These are phyloP conservation scores for Blastobotrys buckinghamii DNA, from an alignment of 1,139 yeast genomes.

Conservation along the genomic window DNA sequence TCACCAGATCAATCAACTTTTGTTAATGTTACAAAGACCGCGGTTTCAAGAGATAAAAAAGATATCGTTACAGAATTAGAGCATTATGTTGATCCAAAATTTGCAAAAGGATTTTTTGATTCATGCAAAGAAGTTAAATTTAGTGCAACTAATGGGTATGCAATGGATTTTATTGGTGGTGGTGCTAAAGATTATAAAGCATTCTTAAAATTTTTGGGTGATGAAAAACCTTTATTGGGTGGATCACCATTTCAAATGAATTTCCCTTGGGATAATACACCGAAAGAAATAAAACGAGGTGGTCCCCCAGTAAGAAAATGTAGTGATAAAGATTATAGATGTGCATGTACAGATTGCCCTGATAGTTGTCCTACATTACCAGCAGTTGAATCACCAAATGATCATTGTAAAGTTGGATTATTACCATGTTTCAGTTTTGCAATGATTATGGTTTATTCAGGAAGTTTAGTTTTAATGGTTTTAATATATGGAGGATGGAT, in stretches of 20 bases:
- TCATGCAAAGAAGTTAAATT: conserved; percentile 89
- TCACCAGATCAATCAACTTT: conserved; percentile 77
- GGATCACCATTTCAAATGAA: conserved; percentile 96
- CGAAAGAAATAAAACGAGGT: conserved; percentile 27
- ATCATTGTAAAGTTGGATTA: conserved; percentile 52
- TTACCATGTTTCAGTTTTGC: conserved; percentile 71
- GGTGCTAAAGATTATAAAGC: conserved; percentile 73
- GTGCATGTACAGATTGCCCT: conserved; percentile 92
- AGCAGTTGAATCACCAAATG: conserved; percentile 29
- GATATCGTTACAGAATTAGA: conserved; percentile 67
- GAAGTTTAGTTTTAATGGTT: conserved; percentile 38
- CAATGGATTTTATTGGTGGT: conserved; percentile 96
- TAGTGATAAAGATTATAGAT: conserved; percentile 57
- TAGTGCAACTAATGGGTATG: conserved; percentile 91
- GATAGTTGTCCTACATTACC: conserved; percentile 68
- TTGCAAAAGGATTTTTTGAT: conserved; percentile 64
- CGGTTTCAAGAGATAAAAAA: conserved; percentile 48
- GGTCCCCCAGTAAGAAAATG: conserved; percentile 47
- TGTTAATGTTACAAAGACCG: conserved; percentile 57
- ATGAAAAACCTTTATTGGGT: conserved; percentile 86
- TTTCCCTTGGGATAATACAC: conserved; percentile 47
- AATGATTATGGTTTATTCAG: conserved; percentile 48
- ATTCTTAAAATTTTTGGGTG: conserved; percentile 85
- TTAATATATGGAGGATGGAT: conserved; percentile 29
- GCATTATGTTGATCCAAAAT: conserved; percentile 51